Evolutionary conservation across 108 stramenopile genomes (phyloP).

Genomic region (Fragilaria crotonensis): DNA sequence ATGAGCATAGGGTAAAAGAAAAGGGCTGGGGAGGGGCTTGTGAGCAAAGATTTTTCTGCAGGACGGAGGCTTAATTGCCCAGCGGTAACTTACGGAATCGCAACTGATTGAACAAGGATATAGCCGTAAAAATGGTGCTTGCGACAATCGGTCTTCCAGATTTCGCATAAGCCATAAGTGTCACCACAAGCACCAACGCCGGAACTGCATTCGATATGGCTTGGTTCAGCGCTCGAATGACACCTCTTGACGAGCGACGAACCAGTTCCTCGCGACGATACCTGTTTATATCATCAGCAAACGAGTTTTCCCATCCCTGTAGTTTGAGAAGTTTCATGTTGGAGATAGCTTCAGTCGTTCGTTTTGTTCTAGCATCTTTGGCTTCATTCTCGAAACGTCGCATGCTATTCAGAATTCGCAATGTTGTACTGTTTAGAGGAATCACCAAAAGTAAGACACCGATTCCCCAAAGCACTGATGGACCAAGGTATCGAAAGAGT

Average conservation of each 20-base stretch:
- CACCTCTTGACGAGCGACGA: slow-evolving; percentile 43
- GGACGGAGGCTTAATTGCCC: no score
- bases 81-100: slow-evolving; percentile 45
- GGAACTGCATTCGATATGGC: slow-evolving; percentile 69
- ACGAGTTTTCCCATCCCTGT: slow-evolving; percentile 57
- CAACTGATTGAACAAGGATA: slow-evolving; percentile 90
- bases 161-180: slow-evolving; percentile 52
- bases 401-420: slow-evolving; percentile 54
- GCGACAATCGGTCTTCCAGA: slow-evolving; percentile 60
- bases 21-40: slow-evolving; percentile 49
- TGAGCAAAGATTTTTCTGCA: no score
- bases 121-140: slow-evolving; percentile 85
- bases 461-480: slow-evolving; percentile 49
- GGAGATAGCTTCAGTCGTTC: slow-evolving; percentile 64
- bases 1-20: slow-evolving; percentile 84
- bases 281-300: slow-evolving; percentile 46
- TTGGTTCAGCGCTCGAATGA: slow-evolving; percentile 55
- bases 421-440: slow-evolving; percentile 53
- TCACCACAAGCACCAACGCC: slow-evolving; percentile 62
- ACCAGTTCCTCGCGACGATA: slow-evolving; percentile 51
- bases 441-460: slow-evolving; percentile 59
- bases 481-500: slow-evolving; percentile 52
- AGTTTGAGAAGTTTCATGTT: slow-evolving; percentile 79
- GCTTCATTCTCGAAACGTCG: slow-evolving; percentile 54
- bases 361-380: slow-evolving; percentile 64